Evolutionary conservation across 2,329 filamentous ascomycete genomes (phyloP).

Genomic region (Lecanicillium sp.): DNA sequence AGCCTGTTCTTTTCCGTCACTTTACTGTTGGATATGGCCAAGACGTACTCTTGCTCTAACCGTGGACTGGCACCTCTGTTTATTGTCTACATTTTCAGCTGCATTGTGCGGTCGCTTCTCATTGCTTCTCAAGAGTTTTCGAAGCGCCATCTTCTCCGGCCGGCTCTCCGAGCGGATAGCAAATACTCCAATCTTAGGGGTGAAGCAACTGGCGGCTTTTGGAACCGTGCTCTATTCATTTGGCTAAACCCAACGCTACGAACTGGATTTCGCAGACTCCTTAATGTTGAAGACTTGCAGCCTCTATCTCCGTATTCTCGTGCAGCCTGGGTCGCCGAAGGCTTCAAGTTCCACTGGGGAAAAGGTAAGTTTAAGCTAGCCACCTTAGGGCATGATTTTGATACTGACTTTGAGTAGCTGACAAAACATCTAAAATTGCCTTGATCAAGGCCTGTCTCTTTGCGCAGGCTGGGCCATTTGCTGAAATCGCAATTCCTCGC

Average conservation of each 20-base stretch:
- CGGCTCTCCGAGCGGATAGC: too few species aligned
- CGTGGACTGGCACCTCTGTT: conserved; percentile 17
- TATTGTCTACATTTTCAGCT: conserved; percentile 16
- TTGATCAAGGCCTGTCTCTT: too few species aligned
- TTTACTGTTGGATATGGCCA: conserved; percentile 23
- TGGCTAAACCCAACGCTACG: conserved; percentile 8
- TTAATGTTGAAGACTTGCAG: conserved; percentile 5
- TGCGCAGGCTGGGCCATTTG: too few species aligned
- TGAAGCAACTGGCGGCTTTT: conserved; percentile 15
- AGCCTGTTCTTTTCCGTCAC: conserved; percentile 22
- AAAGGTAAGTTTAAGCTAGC: too few species aligned
- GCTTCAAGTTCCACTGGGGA: conserved; percentile 6
- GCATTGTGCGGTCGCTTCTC: conserved; percentile 19
- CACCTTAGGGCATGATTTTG: too few species aligned
- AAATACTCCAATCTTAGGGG: conserved; percentile 8
- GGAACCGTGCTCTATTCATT: conserved; percentile 7
- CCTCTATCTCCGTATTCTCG: conserved; percentile 6
- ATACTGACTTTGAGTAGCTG: too few species aligned
- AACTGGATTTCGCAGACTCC: conserved; percentile 3
- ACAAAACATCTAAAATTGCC: too few species aligned
- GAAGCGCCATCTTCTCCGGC: conserved; percentile 13
- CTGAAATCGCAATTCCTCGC: too few species aligned
- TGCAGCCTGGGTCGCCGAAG: not conserved
- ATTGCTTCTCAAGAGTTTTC: conserved; percentile 23
- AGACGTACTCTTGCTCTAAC: conserved; percentile 24